These are phyloP conservation scores for Dipteronia sinensis DNA, from an alignment of 345 rosid species.

Conservation along the genomic window DNA sequence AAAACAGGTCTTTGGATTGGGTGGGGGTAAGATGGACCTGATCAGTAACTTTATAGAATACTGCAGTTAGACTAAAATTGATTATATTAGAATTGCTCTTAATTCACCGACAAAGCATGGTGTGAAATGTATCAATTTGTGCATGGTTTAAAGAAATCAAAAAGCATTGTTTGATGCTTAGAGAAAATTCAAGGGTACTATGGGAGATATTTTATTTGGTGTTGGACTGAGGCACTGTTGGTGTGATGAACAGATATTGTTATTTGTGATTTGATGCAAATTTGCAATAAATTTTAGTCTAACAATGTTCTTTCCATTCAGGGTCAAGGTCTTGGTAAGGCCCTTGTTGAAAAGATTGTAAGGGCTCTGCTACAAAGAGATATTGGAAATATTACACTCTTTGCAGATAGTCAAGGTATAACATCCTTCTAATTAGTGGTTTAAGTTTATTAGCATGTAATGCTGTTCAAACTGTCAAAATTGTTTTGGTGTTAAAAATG, in stretches of 20 bases:
- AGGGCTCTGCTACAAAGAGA: slow-evolving; percentile 89
- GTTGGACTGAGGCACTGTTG: not conserved
- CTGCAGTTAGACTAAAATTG: not conserved
- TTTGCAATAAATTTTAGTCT: slow-evolving; percentile 15
- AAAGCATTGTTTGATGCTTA: not conserved
- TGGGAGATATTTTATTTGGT: not conserved
- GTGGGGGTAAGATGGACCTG: not conserved
- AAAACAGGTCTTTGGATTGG: slow-evolving; percentile 1
- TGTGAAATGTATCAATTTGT: not conserved
- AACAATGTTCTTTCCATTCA: slow-evolving; percentile 30
- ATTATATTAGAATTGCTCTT: not conserved
- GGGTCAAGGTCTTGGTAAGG: slow-evolving; percentile 98
- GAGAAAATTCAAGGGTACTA: not conserved
- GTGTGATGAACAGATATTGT: not conserved
- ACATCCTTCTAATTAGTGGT: not conserved
- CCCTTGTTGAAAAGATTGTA: slow-evolving; percentile 82
- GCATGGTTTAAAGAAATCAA: not conserved
- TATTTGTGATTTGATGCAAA: slow-evolving; percentile 4
- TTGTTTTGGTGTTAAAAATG: not conserved
- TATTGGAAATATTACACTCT: slow-evolving; percentile 94
- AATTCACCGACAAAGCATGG: not conserved
- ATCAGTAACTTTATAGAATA: not conserved
- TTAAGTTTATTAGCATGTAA: slow-evolving; percentile 2
- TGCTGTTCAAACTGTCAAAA: not conserved
- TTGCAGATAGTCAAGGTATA: slow-evolving; percentile 95